Conservation (phyloP, 768 basidiomycete genomes). For the Boletus sp. region DNA sequence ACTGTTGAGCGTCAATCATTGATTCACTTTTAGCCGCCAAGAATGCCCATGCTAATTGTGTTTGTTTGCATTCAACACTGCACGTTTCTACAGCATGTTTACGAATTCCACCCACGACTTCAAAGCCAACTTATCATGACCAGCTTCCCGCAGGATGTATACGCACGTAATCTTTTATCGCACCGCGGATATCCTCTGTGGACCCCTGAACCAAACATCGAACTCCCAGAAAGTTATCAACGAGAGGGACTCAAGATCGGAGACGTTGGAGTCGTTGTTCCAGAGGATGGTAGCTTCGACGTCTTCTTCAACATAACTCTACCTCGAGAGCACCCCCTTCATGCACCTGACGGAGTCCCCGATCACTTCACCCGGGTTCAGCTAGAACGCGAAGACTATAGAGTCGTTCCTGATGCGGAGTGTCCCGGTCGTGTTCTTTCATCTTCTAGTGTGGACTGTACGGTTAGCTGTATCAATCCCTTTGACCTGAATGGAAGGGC, state of each 20-base stretch:
- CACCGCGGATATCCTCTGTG: constrained; percentile 29
- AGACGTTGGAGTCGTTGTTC: constrained; percentile 22
- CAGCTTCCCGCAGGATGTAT: constrained; percentile 1
- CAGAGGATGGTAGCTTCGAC: constrained; percentile 28
- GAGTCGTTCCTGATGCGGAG: not conserved
- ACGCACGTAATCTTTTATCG: constrained; percentile 1
- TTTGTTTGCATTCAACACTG: too few species aligned
- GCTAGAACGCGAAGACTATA: not conserved
- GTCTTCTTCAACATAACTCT: constrained; percentile 33
- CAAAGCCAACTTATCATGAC: not conserved
- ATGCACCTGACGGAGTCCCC: constrained; percentile 15
- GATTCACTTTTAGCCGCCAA: too few species aligned
- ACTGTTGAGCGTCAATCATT: too few species aligned
- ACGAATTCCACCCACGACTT: too few species aligned
- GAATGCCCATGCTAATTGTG: too few species aligned
- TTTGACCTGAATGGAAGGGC: not conserved
- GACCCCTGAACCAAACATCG: constrained; percentile 23
- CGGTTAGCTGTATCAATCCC: not conserved
- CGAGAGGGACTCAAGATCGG: constrained; percentile 8
- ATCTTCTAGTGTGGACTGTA: not conserved
- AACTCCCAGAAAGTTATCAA: constrained; percentile 20
- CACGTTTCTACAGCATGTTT: too few species aligned
- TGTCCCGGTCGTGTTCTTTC: not conserved
- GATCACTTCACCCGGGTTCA: constrained; percentile 18
- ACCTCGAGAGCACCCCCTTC: constrained; percentile 24